phyloP scores from a whole-genome alignment of 2,329 filamentous ascomycete species.

The Didymella arachidicola region DNA sequence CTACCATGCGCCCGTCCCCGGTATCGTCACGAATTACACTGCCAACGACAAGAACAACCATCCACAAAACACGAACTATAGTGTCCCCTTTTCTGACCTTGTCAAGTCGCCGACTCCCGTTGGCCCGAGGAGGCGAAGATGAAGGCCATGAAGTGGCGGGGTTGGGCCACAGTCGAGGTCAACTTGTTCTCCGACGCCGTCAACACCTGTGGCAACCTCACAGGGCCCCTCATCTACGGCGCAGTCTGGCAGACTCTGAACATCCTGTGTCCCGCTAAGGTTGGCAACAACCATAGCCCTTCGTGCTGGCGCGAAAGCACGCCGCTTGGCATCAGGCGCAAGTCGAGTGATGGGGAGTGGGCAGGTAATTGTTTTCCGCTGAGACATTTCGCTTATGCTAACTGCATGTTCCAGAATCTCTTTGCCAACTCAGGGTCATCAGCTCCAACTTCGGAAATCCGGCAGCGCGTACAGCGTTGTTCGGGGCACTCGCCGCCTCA shows the following conservation, averaged over 20 bases:
- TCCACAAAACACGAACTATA: neutral
- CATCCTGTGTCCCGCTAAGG: neutral
- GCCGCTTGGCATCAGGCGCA: neutral
- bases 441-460: neutral
- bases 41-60: neutral
- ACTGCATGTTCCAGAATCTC: neutral
- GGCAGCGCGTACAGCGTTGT: neutral
- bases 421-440: neutral
- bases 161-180: conserved; percentile 5
- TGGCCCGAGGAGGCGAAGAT: neutral
- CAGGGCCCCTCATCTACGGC: conserved; percentile 1
- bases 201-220: conserved; percentile 5
- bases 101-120: neutral
- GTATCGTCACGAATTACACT: no score
- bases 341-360: neutral
- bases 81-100: neutral
- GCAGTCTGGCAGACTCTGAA: neutral
- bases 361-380: neutral
- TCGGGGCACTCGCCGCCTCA: conserved; percentile 5
- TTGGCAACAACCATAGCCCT: neutral
- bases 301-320: neutral
- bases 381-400: neutral
- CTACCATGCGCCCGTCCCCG: neutral
- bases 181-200: neutral
- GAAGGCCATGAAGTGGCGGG: neutral